These are phyloP conservation scores for Mucor lusitanicus DNA, from an alignment of 371 early-diverging fungal species.

Conservation along the genomic window DNA sequence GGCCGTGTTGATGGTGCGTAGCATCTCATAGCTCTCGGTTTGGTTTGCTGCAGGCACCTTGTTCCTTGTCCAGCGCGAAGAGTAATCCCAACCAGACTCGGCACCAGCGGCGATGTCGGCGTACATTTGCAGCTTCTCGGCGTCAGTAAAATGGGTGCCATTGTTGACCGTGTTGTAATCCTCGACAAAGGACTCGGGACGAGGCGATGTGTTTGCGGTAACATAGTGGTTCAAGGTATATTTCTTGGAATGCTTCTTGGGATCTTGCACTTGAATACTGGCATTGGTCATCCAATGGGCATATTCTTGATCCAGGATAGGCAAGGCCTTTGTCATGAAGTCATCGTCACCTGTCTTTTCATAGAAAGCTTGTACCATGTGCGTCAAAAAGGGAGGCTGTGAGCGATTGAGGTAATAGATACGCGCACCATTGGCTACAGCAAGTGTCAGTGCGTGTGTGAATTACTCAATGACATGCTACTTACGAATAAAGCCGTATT, in stretches of 20 bases:
- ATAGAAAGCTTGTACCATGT: conserved; percentile 70
- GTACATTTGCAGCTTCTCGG: conserved; percentile 47
- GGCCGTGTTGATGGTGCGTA: conserved; percentile 60
- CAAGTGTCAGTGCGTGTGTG: neutral
- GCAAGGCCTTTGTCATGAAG: conserved; percentile 54
- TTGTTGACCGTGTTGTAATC: conserved; percentile 64
- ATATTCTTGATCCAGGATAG: conserved; percentile 70
- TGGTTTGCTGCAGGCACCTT: conserved; percentile 28
- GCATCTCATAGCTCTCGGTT: conserved; percentile 32
- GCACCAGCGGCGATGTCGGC: conserved; percentile 81
- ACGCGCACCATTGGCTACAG: conserved; percentile 78
- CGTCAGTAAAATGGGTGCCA: conserved; percentile 28
- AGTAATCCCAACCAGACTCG: conserved; percentile 92
- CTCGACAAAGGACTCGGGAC: conserved; percentile 80
- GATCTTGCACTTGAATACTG: conserved; percentile 40
- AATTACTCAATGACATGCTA: neutral
- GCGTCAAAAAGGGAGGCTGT: conserved; percentile 84
- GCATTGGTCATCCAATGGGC: conserved; percentile 67
- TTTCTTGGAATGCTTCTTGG: conserved; percentile 5
- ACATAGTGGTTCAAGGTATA: conserved; percentile 59
- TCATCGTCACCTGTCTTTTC: conserved; percentile 55
- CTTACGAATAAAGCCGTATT: conserved; percentile 80
- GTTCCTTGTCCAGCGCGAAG: conserved; percentile 68
- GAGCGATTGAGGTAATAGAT: conserved; percentile 87
- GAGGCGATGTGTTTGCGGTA: conserved; percentile 60